Evolutionary conservation across 768 basidiomycete genomes (phyloP), one percentile per base, ranked within the genome.

Genomic region (Neoboletus magnificus): DNA sequence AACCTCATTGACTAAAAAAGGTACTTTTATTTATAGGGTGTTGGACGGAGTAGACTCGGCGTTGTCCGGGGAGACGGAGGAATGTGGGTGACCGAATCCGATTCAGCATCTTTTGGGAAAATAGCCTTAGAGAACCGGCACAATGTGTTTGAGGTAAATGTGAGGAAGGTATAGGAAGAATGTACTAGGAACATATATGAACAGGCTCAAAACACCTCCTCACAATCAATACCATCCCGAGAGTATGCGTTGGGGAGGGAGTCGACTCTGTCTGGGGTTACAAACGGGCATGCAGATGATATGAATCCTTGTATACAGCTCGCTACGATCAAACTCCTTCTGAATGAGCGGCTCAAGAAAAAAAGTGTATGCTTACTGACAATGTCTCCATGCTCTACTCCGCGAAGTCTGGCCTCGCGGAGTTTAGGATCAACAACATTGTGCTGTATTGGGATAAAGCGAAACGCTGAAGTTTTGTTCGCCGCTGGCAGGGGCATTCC

Each of bases 391-490:
- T 47, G 43, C 48, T n/a, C 56, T 29, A 66, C 66, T 66, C 64
- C 64, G 64, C 64, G 65, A 57, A n/a, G 40, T 29, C 6, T 29
- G 5, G 43, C 37, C 43, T 68, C 66, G 66, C 66, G 66, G 66
- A 66, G 66, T 66, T 68, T 56, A 33, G 56, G 54, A 51, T 43
- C 42, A 41, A 53, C 27, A 27, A 18, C 32, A 7, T 16, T 13
- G 22, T 39, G 35, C 25, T 29, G 59, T 36, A 43, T 35, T 43
- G 35, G 57, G 44, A 40, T 41, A 8, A 41, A 41, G 37, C 13
- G 16, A 44, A 23, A 48, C 16, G 46, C 35, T 39, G 32, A 16
- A 47, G 29, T 23, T 15, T 41, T 25, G 42, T 51, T 18, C 15
- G 47, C 22, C 22, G 15, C 25, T 4, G 40, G 51, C 29, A 39